A percentile compares a stretch with the other conserved stretches of the same genome.
phyloP scores from a whole-genome alignment of 176 grass and related monocot species.

The Alopecurus myosuroides region DNA sequence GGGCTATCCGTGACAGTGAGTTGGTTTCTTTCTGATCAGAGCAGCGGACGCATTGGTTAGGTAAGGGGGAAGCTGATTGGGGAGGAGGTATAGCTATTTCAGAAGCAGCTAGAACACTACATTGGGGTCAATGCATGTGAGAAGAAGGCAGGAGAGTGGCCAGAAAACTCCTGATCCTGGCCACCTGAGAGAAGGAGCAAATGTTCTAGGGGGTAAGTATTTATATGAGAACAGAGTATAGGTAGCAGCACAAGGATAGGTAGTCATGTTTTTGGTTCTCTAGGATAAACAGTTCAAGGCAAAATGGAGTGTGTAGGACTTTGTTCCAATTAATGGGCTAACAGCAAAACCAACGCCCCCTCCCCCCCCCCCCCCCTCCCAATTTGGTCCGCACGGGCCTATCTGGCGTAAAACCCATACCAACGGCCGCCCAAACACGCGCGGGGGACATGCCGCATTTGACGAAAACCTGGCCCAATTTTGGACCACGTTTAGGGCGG shows the following conservation, averaged over 20 bases:
- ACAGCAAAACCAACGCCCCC: too few species aligned
- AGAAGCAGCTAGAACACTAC: conserved; percentile 30
- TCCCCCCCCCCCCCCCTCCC: too few species aligned
- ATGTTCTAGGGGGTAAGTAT: conserved; percentile 28
- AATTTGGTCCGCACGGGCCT: too few species aligned
- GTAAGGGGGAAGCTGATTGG: conserved; percentile 19
- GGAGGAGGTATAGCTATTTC: conserved; percentile 15
- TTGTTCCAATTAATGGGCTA: too few species aligned
- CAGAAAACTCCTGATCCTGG: conserved; percentile 36
- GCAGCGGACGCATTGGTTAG: conserved; percentile 24
- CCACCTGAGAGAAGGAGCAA: conserved; percentile 35
- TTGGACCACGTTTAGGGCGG: too few species aligned
- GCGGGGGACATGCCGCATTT: too few species aligned
- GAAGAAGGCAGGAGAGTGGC: conserved; percentile 30
- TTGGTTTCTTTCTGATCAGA: conserved; percentile 25
- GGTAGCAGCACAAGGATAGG: too few species aligned
- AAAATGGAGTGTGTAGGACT: neutral
- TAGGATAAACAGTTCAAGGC: neutral
- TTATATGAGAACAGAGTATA: conserved; percentile 21
- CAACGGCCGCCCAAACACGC: too few species aligned
- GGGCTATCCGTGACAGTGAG: neutral
- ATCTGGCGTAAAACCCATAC: too few species aligned
- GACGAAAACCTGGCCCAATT: too few species aligned
- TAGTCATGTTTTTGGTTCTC: neutral
- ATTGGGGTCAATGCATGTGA: conserved; percentile 50